Percentiles rank a stretch among this genome's conserved stretches.
phyloP scores from a whole-genome alignment of 164 flowering plant species.

The Euptelea pleiosperma region DNA sequence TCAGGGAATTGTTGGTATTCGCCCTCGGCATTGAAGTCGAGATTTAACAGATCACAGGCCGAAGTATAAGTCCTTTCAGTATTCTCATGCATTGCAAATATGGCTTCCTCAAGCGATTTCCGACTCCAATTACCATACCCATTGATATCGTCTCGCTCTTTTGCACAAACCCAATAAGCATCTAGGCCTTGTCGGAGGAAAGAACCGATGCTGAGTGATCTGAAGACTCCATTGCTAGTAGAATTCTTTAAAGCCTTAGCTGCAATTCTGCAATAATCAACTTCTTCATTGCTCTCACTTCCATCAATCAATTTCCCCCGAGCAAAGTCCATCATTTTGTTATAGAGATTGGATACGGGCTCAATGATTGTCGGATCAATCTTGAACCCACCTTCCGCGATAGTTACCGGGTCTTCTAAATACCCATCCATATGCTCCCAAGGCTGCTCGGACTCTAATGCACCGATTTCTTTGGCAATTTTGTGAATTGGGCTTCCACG shows the following conservation, averaged over 20 bases:
- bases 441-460: constrained; percentile 61
- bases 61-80: constrained; percentile 85
- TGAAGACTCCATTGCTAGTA: constrained; percentile 9
- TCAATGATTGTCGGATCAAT: constrained; percentile 42
- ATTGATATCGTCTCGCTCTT: constrained; percentile 23
- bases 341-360: constrained; percentile 52
- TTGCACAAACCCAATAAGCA: constrained; percentile 40
- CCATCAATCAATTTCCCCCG: constrained; percentile 42
- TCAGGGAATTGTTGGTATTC: constrained; percentile 80
- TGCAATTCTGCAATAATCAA: constrained; percentile 24
- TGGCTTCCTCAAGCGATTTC: constrained; percentile 53
- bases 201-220: constrained; percentile 50
- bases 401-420: constrained; percentile 36
- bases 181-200: constrained; percentile 60
- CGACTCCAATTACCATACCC: constrained; percentile 40
- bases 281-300: constrained; percentile 6
- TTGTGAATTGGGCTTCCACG: constrained; percentile 77
- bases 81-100: constrained; percentile 74
- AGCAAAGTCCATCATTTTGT: constrained; percentile 58
- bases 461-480: constrained; percentile 55
- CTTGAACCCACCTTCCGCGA: constrained; percentile 27
- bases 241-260: constrained; percentile 21
- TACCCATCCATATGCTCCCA: constrained; percentile 91
- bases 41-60: constrained; percentile 60
- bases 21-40: constrained; percentile 76